Base-by-base conservation (phyloP, 1,139 yeast species). In the Magnusiomyces suaveolens region DNA sequence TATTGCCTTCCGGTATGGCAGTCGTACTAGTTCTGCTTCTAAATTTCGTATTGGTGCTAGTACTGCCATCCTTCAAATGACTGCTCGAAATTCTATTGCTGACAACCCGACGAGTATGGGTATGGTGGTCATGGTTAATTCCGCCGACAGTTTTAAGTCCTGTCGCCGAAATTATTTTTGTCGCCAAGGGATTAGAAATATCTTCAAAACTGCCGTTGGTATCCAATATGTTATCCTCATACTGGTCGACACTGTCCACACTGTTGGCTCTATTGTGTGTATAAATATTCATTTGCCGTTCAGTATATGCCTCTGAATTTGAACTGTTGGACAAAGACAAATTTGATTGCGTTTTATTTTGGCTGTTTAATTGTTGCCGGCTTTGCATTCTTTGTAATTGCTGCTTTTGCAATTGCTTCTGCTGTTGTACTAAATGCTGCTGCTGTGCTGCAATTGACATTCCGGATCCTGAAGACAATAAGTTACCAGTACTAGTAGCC, bases 61-160 rank as follows among this genome's bases (percentile, higher is more conserved):
- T 29, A 29, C 12, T 12, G 33, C 33, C 33, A 29, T 29, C 12
- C 12, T 29, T 29, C 12, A 29, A 29, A 29, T 29, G 33, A 12
- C 12, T 29, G 6, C 10, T 29, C 12, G 33, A 29, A 6, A 29
- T 6, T 29, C 33, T 29, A 12, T 29, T 29, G 33, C 44, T 41
- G 4, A 41, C 25, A 18, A 21, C 25, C 20, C 41, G 41, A n/a
- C 18, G 41, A 3, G 41, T 10, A 21, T 41, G 44, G 4, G 44
- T 20, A 20, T 41, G 44, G 8, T 3, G 44, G 20, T 41, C 25
- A 41, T 41, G 44, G 20, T 20, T 24, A 21, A 20, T 24, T 41
- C 44, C 44, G 23, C 44, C 44, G 8, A 41, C 44, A 4, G 44
- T 16, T n/a, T 41, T 41, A 21, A 41, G 44, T 41, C 44, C 44